A percentile compares a stretch with the other conserved stretches of the same genome.
Conservation (phyloP, 495 filamentous ascomycete species). For the Articulospora tetracladia region DNA sequence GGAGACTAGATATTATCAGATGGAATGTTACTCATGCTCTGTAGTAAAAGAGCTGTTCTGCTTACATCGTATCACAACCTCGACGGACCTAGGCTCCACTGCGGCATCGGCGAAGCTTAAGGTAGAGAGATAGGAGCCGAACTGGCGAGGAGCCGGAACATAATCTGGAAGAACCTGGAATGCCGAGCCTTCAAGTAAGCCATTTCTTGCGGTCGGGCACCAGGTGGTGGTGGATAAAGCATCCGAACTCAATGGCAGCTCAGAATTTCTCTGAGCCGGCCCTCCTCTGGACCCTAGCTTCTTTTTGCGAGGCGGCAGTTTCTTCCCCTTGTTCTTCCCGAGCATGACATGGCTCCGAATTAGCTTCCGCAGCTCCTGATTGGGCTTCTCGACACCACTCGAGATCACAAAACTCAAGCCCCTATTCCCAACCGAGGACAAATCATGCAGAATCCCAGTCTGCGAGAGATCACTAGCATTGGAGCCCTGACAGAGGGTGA, state of each 20-base stretch:
- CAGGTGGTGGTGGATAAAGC: not conserved
- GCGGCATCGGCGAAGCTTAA: constrained; percentile 27
- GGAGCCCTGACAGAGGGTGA: too few relatives aligned
- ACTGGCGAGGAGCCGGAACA: not conserved
- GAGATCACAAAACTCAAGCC: not conserved
- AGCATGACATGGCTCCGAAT: constrained; percentile 41
- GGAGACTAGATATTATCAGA: constrained; percentile 29
- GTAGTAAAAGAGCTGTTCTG: not conserved
- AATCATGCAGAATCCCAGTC: not conserved
- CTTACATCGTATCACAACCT: constrained; percentile 24
- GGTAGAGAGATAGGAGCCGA: constrained; percentile 19
- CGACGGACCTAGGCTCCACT: constrained; percentile 23
- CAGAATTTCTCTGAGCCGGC: not conserved
- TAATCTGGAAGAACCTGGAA: not conserved
- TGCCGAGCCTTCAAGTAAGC: not conserved
- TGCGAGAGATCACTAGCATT: not conserved
- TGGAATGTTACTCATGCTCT: not conserved
- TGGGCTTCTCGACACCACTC: not conserved
- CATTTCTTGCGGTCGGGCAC: not conserved
- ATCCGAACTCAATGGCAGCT: not conserved
- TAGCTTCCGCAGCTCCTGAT: constrained; percentile 8
- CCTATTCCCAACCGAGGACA: not conserved
- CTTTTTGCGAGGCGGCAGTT: not conserved
- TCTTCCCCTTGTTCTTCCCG: constrained; percentile 38
- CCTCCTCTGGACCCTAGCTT: not conserved